Evolutionary conservation across 179 eudicot genomes (phyloP).

Genomic region (Monotropa hypopitys): DNA sequence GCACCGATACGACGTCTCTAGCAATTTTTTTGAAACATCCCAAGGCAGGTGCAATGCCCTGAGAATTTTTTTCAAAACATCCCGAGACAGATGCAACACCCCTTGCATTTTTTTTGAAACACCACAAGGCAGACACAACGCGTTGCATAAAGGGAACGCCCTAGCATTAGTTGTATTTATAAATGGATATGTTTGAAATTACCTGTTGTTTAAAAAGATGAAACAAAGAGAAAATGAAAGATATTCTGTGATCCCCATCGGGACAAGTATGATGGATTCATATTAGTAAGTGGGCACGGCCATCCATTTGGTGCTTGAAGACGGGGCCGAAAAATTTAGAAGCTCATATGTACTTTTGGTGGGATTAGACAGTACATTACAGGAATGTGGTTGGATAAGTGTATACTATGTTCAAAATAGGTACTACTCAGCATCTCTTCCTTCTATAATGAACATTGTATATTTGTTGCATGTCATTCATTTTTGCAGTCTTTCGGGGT

Average conservation of each 20-base stretch:
- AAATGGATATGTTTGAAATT: neutral
- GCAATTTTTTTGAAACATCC: too few relatives aligned
- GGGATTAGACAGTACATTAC: neutral
- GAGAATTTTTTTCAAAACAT: too few relatives aligned
- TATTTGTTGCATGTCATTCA: neutral
- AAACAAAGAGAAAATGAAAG: neutral
- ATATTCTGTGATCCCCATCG: neutral
- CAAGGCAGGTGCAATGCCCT: too few relatives aligned
- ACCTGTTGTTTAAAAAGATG: too few relatives aligned
- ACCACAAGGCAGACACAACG: too few relatives aligned
- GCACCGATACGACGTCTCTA: too few relatives aligned
- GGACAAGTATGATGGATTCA: neutral
- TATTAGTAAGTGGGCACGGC: neutral
- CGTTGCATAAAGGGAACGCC: too few relatives aligned
- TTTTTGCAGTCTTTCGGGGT: neutral
- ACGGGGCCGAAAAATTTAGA: neutral
- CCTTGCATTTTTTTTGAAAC: too few relatives aligned
- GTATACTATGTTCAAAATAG: neutral
- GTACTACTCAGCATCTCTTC: neutral
- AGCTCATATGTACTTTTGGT: neutral
- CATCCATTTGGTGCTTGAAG: neutral
- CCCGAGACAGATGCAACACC: too few relatives aligned
- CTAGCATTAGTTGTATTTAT: neutral
- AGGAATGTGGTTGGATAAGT: neutral
- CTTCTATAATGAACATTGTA: neutral